These are phyloP conservation scores for Boletellus sp. DNA, from an alignment of 768 basidiomycete genomes.

Conservation along the genomic window DNA sequence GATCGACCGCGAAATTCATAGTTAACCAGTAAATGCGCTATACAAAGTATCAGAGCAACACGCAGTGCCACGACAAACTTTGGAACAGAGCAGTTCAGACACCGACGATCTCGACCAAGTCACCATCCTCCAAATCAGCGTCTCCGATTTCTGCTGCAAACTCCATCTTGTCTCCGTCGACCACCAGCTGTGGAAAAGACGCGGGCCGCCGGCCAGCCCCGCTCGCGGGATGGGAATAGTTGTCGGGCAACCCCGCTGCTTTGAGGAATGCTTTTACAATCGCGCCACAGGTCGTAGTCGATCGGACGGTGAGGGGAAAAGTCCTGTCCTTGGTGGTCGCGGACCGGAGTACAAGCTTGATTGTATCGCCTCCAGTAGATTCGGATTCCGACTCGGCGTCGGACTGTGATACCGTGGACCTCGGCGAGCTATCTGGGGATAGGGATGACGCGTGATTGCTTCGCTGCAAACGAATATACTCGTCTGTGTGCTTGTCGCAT, in stretches of 20 bases:
- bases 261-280: conserved; percentile 75
- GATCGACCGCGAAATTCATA: not conserved
- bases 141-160: conserved; percentile 57
- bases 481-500: conserved; percentile 58
- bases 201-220: conserved; percentile 30
- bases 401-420: conserved; percentile 21
- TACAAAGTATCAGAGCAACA: conserved; percentile 4
- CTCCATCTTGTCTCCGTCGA: conserved; percentile 74
- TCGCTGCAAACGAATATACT: conserved; percentile 52
- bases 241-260: conserved; percentile 55
- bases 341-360: conserved; percentile 68
- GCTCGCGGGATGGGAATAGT: conserved; percentile 43
- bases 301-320: conserved; percentile 64
- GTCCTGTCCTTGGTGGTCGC: conserved; percentile 43
- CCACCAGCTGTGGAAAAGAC: conserved; percentile 38
- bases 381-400: conserved; percentile 36
- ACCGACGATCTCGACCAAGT: conserved; percentile 71
- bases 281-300: conserved; percentile 71
- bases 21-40: not conserved
- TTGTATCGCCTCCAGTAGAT: conserved; percentile 40
- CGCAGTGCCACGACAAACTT: conserved; percentile 9
- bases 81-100: conserved; percentile 31
- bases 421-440: conserved; percentile 3
- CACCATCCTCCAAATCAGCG: conserved; percentile 74
- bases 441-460: conserved; percentile 26